These are phyloP conservation scores for Cutaneotrichosporon spelunceum DNA, from an alignment of 1,284 basidiomycete genomes.

Conservation along the genomic window DNA sequence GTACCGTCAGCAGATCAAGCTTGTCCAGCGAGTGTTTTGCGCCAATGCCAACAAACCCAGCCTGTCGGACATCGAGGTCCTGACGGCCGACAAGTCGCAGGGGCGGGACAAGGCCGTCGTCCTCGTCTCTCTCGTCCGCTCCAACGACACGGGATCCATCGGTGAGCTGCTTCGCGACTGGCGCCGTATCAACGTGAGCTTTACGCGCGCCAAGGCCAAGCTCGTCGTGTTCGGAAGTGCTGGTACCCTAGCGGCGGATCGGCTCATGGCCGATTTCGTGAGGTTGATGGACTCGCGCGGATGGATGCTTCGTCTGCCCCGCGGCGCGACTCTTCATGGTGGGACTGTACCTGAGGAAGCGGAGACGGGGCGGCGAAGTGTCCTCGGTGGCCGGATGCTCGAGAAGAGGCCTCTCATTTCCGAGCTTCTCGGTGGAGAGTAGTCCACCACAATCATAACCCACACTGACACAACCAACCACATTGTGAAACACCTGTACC, in stretches of 20 bases:
- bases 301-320: slow-evolving; percentile 66
- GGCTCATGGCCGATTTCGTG: slow-evolving; percentile 68
- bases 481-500: not conserved
- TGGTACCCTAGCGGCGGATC: slow-evolving; percentile 62
- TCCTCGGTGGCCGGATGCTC: slow-evolving; percentile 13
- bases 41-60: not conserved
- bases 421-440: slow-evolving; percentile 25
- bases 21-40: slow-evolving; percentile 61
- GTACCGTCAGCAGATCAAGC: slow-evolving; percentile 93
- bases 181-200: slow-evolving; percentile 92
- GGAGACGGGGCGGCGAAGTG: not conserved
- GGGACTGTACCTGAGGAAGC: not conserved
- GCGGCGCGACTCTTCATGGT: slow-evolving; percentile 52
- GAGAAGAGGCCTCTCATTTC: slow-evolving; percentile 23
- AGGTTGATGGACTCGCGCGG: slow-evolving; percentile 63
- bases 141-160: slow-evolving; percentile 69
- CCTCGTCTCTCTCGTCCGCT: slow-evolving; percentile 86
- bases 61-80: slow-evolving; percentile 65
- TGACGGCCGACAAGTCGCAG: slow-evolving; percentile 93
- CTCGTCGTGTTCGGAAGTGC: slow-evolving; percentile 84
- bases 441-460: not conserved
- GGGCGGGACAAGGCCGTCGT: slow-evolving; percentile 95
- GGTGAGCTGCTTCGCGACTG: slow-evolving; percentile 93
- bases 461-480: not conserved
- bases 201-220: slow-evolving; percentile 88